phyloP scores from a whole-genome alignment of 768 basidiomycete genomes.

The Lentinula detonsa region DNA sequence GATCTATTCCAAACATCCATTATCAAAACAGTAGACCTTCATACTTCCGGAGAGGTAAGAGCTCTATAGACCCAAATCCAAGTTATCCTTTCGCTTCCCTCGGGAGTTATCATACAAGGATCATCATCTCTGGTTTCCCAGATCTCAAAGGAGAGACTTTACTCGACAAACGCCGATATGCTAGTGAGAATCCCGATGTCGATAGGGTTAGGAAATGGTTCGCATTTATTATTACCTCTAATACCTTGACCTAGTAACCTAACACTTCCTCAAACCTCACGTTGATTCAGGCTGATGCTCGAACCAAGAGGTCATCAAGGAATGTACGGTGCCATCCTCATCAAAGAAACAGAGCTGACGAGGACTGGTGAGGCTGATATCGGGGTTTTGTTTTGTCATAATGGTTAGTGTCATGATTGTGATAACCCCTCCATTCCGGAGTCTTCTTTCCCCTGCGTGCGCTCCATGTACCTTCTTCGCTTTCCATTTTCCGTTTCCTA shows the following conservation, averaged over 20 bases:
- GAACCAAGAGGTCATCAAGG: slow-evolving; percentile 33
- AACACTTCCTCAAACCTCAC: no score
- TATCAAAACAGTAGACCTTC: slow-evolving; percentile 30
- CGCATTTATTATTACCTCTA: background rate
- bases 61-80: background rate
- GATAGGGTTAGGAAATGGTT: slow-evolving; percentile 19
- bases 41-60: slow-evolving; percentile 30
- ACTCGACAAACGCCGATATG: slow-evolving; percentile 27
- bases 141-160: slow-evolving; percentile 24
- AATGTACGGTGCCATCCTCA: slow-evolving; percentile 35
- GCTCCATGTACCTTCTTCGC: background rate
- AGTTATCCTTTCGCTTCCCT: background rate
- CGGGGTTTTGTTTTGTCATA: slow-evolving; percentile 36
- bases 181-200: slow-evolving; percentile 14
- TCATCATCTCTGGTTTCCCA: slow-evolving; percentile 28
- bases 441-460: no score
- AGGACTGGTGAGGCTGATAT: slow-evolving; percentile 27
- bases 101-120: slow-evolving; percentile 18
- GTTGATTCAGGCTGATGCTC: slow-evolving; percentile 23
- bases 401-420: slow-evolving; percentile 18
- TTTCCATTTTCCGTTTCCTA: no score
- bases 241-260: no score
- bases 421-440: no score
- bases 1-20: background rate
- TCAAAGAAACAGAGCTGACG: slow-evolving; percentile 29